Evolutionary conservation across 768 basidiomycete genomes (phyloP), one percentile per base, ranked within the genome.

Genomic region (Asterophora parasitica): DNA sequence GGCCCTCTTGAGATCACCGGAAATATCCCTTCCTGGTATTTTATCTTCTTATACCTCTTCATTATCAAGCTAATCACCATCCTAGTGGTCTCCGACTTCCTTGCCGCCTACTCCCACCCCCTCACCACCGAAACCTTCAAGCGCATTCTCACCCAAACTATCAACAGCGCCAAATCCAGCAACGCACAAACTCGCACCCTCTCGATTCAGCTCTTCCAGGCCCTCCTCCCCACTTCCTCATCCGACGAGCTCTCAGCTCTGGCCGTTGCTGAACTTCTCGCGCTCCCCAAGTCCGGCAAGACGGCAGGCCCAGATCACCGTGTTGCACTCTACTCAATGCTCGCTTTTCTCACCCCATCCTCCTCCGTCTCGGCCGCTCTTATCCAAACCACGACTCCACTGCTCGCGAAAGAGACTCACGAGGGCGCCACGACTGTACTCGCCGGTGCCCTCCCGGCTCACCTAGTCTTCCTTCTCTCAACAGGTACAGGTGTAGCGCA

Each of bases 261-360:
- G 1, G 74, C 81, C 9, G 74, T 83, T 2, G 70, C 70, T 7
- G 91, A 95, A 52, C 64, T 92, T 4, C 68, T 92, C 8, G 68
- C 70, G n/a, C 73, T 92, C 0, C 88, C 92, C 1, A 83, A 85
- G 56, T 65, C 83, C 0, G 88, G 91, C 16, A 99, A 96, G 71
- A 89, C 92, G 0, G 69, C 83, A 0, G 91, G 92, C 1, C 77
- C 88, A 2, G 95, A 95, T 47, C 92, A 98, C 61, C 82, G 94
- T 13, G 63, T 82, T 4, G 73, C 85, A 0, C 71, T 98, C 7
- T 94, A 91, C 66, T 75, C 79, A 1, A 91, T 98, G 83, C 73
- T 92, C 1, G 66, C 74, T 2, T 60, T 60, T 42, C 52, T 92
- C 1, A 64, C 69, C 0, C 72, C 83, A 2, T 78, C 77, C 4